phyloP scores from a whole-genome alignment of 2,329 filamentous ascomycete species.

The Pestalotiopsis sp. region DNA sequence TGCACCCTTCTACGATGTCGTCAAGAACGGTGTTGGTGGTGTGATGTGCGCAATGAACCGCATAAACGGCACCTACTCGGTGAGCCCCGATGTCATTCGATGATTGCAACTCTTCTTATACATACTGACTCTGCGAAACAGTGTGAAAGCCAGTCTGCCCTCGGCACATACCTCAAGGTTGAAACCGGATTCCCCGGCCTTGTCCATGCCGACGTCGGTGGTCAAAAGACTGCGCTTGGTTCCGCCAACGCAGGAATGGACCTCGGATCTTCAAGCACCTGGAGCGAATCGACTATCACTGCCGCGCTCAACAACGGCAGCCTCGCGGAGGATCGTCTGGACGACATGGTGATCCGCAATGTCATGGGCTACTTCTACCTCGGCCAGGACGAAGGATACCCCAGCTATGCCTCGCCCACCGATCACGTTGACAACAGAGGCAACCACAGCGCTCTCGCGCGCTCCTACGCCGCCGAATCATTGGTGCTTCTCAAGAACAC shows the following conservation, averaged over 20 bases:
- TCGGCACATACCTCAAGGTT: background rate
- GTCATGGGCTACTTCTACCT: slow-evolving; percentile 19
- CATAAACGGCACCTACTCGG: background rate
- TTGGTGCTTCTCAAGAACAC: slow-evolving; percentile 67
- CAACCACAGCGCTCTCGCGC: slow-evolving; percentile 13
- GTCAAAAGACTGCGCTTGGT: background rate
- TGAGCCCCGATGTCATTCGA: background rate
- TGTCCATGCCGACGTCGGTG: background rate
- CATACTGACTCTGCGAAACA: background rate
- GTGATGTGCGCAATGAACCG: slow-evolving; percentile 8
- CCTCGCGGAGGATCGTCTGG: slow-evolving; percentile 17
- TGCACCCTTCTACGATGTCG: background rate
- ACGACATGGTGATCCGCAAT: slow-evolving; percentile 22
- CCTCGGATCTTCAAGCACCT: background rate
- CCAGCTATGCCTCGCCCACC: slow-evolving; percentile 1
- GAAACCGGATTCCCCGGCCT: background rate
- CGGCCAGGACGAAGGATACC: slow-evolving; percentile 14
- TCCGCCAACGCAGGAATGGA: slow-evolving; percentile 6
- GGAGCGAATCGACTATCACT: slow-evolving; percentile 9
- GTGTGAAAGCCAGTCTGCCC: background rate
- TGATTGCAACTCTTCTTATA: background rate
- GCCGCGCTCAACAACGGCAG: slow-evolving; percentile 15
- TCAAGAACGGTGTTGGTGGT: background rate
- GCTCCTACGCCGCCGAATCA: slow-evolving; percentile 51
- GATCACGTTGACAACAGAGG: slow-evolving; percentile 7